These are phyloP conservation scores for Obba rivulosa DNA, from an alignment of 768 basidiomycete species.

Conservation along the genomic window DNA sequence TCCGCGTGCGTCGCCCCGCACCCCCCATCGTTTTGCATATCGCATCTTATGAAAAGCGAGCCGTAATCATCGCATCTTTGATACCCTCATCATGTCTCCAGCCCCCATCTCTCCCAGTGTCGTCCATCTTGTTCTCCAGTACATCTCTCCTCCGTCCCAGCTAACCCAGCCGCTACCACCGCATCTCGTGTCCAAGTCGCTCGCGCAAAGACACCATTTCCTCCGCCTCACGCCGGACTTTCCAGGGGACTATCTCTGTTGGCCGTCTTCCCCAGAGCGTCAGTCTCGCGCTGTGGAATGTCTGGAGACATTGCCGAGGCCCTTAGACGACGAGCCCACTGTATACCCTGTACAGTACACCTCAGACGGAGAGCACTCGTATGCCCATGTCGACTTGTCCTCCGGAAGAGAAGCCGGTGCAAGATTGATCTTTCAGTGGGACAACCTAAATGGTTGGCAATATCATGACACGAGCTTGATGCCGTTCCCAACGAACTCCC, in stretches of 20 bases:
- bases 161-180: conserved; percentile 48
- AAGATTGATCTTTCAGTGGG: conserved; percentile 68
- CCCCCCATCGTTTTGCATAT: neutral
- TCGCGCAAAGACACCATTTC: conserved; percentile 62
- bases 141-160: conserved; percentile 48
- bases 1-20: conserved; percentile 6
- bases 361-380: conserved; percentile 45
- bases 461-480: conserved; percentile 67
- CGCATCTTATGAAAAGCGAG: neutral
- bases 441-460: conserved; percentile 49
- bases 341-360: conserved; percentile 32
- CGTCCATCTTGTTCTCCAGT: conserved; percentile 47
- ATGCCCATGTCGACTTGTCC: conserved; percentile 44
- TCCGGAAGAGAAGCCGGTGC: conserved; percentile 30
- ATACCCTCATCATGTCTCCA: conserved; percentile 27
- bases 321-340: conserved; percentile 22
- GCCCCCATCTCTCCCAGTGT: conserved; percentile 32
- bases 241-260: conserved; percentile 55
- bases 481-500: conserved; percentile 52
- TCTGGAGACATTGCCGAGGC: conserved; percentile 33
- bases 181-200: conserved; percentile 53
- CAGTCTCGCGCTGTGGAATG: conserved; percentile 34
- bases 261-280: conserved; percentile 44
- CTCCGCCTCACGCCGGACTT: conserved; percentile 48
- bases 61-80: neutral